Evolutionary conservation across 1,284 basidiomycete species (phyloP).

Genomic region (Tranzscheliella williamsii): DNA sequence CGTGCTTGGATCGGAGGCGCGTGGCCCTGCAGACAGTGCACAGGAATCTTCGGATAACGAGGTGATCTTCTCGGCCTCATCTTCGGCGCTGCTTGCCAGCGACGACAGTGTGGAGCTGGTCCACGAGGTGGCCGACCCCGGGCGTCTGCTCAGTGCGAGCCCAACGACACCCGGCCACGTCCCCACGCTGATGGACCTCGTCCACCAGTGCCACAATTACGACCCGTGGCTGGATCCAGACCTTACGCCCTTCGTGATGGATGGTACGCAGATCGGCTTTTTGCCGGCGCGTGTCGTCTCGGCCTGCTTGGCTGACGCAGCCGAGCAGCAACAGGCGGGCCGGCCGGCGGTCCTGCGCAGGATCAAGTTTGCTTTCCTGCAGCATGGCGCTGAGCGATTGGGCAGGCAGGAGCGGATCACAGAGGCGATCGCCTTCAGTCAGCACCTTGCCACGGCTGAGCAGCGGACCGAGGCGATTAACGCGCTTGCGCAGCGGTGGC

Average conservation of each 20-base stretch:
- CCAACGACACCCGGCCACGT: too few species aligned
- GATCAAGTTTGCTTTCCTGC: slow-evolving; percentile 21
- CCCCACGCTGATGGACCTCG: slow-evolving; percentile 38
- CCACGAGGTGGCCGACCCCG: slow-evolving; percentile 13
- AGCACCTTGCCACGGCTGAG: slow-evolving; percentile 9
- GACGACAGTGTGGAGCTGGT: too few species aligned
- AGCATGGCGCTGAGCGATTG: slow-evolving; percentile 21
- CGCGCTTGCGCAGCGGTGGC: slow-evolving; percentile 36
- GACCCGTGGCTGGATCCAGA: slow-evolving; percentile 48
- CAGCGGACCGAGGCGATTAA: slow-evolving; percentile 29
- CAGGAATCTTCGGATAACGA: slow-evolving; percentile 4
- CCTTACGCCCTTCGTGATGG: slow-evolving; percentile 42
- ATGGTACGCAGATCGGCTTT: slow-evolving; percentile 54
- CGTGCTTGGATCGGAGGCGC: slow-evolving; percentile 20
- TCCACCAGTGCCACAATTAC: slow-evolving; percentile 51
- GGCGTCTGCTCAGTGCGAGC: too few species aligned
- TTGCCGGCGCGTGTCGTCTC: slow-evolving; percentile 32
- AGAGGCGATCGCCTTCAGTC: slow-evolving; percentile 25
- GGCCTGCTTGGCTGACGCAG: slow-evolving; percentile 30
- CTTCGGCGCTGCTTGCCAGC: slow-evolving; percentile 8
- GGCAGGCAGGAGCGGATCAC: slow-evolving; percentile 2
- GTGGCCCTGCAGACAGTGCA: not conserved
- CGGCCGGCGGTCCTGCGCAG: slow-evolving; percentile 8
- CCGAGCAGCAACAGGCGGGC: slow-evolving; percentile 3
- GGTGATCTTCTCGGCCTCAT: slow-evolving; percentile 28